These are phyloP conservation scores for Xerocomellus chrysenteron DNA, from an alignment of 768 basidiomycete species.

Conservation along the genomic window DNA sequence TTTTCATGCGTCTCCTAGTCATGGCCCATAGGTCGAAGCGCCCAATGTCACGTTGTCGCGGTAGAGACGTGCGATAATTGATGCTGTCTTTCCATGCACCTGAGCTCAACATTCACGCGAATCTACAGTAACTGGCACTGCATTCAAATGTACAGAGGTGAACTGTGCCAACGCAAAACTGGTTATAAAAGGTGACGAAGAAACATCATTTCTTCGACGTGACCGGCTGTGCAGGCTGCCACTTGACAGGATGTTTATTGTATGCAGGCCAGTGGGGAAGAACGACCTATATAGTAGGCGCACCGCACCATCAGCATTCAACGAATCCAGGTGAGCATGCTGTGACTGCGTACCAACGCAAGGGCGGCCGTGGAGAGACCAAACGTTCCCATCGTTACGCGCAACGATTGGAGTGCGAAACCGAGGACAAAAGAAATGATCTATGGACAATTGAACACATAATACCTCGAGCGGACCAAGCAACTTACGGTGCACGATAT, in stretches of 20 bases:
- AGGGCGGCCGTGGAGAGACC: slow-evolving; percentile 18
- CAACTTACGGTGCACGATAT: slow-evolving; percentile 25
- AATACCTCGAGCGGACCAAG: not conserved
- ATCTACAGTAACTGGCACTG: not conserved
- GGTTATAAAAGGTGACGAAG: not conserved
- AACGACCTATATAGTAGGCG: slow-evolving; percentile 40
- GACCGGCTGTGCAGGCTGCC: slow-evolving; percentile 21
- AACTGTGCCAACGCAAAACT: not conserved
- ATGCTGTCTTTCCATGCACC: not conserved
- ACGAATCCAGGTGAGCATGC: no score
- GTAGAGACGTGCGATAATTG: no score
- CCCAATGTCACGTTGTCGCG: no score
- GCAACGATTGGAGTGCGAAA: slow-evolving; percentile 29
- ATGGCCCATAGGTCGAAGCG: not conserved
- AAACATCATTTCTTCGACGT: slow-evolving; percentile 23
- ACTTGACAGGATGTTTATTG: slow-evolving; percentile 23
- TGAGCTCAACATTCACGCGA: not conserved
- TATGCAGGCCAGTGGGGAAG: slow-evolving; percentile 68
- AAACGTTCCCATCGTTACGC: slow-evolving; percentile 26
- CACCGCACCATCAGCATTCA: not conserved
- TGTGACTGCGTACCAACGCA: slow-evolving; percentile 17
- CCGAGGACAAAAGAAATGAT: slow-evolving; percentile 31
- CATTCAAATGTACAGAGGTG: not conserved
- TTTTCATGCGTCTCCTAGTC: not conserved
- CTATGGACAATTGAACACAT: slow-evolving; percentile 8